Base-by-base conservation (phyloP, 176 grass and related monocot species). In the Phyllostachys edulis region DNA sequence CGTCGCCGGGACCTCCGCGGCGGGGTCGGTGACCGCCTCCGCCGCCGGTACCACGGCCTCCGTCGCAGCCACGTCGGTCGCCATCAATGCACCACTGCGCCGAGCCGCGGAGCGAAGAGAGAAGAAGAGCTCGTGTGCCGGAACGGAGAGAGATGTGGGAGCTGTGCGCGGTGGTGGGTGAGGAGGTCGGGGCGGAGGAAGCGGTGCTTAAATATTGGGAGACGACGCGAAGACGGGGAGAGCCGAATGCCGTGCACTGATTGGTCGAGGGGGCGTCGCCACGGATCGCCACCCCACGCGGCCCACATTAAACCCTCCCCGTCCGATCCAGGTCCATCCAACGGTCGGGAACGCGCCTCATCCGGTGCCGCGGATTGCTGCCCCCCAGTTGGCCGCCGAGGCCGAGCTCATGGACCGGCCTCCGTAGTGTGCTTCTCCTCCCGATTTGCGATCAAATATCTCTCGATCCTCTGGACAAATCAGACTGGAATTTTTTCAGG, bases 401-500 rank as follows among this genome's bases (percentile, higher is more conserved):
- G 44, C 59, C 62, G 23, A 9, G n/a, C 79, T 51, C 63, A 0
- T 1, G 44, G 70, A 12, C 82, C 23, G 13, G 55, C n/a, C 41
- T 84, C 73, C 52, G 45, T 17, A 60, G 86, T 97, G 95, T 97
- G 95, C 86, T 97, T 97, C 91, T 91, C 86, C 52, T 81, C 87
- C 81, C 73, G 66, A 79, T 94, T 94, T 86, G 76, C 51, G 60
- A 59, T 15, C 23, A 0, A 86, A 92, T 90, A 88, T 88, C 86
- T 88, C 87, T 0, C 42, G 0, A 0, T 49, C 0, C 0, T 8
- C 3, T 72, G 0, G 0, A 82, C 59, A 10, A 9, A 76, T 90
- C 24, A 0, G 0, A 0, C 0, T 78, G 0, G 0, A 39, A 52
- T 5, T 82, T 84, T 4, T 13, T 62, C 1, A 36, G 0, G 0